phyloP scores from a whole-genome alignment of 2,329 filamentous ascomycete species.

The Colletotrichum orbiculare region DNA sequence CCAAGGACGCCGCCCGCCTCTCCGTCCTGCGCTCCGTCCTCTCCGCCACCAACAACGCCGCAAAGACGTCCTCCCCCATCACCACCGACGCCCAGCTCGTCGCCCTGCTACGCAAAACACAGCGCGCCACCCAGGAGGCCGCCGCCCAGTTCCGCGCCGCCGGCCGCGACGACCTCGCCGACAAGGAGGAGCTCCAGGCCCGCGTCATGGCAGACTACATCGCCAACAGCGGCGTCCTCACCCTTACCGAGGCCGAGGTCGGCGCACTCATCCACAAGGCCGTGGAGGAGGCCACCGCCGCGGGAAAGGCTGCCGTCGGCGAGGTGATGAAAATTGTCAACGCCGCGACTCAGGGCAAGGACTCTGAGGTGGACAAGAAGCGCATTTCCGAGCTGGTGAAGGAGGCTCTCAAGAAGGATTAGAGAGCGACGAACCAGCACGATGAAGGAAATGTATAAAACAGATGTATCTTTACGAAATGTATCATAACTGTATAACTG shows the following conservation, averaged over 20 bases:
- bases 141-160: conserved; percentile 72
- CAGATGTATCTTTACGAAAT: conserved; percentile 4
- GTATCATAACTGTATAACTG: conserved; percentile 13
- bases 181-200: conserved; percentile 76
- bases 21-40: conserved; percentile 76
- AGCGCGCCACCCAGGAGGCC: conserved; percentile 67
- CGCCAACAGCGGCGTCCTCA: conserved; percentile 67
- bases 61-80: conserved; percentile 78
- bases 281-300: conserved; percentile 61
- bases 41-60: conserved; percentile 77
- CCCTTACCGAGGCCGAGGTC: conserved; percentile 69
- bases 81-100: conserved; percentile 77
- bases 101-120: conserved; percentile 72
- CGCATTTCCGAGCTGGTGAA: conserved; percentile 72
- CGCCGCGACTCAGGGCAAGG: conserved; percentile 68
- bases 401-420: conserved; percentile 46
- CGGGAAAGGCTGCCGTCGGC: conserved; percentile 65
- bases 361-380: conserved; percentile 73
- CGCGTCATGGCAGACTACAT: conserved; percentile 74
- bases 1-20: conserved; percentile 73
- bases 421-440: not conserved
- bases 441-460: conserved; percentile 1
- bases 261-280: conserved; percentile 61
- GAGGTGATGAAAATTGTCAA: conserved; percentile 72
- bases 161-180: conserved; percentile 74